A percentile compares a stretch with the other conserved stretches of the same genome.
phyloP scores from a whole-genome alignment of 2,329 filamentous ascomycete species.

The Colletotrichum salicis region DNA sequence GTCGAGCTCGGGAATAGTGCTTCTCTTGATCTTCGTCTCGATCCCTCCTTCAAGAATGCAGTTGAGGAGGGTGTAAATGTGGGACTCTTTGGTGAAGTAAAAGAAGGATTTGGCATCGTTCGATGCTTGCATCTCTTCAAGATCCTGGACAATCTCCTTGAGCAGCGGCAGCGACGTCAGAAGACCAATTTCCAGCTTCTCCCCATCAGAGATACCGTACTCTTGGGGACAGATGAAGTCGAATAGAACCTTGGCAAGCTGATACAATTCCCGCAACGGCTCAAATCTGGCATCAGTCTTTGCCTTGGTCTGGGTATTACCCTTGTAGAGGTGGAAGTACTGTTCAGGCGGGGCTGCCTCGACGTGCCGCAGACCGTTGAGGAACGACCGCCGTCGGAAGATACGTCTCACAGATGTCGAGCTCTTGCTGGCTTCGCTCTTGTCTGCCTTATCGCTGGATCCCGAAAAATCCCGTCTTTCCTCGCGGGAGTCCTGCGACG shows the following conservation, averaged over 20 bases:
- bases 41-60: conserved; percentile 98
- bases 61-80: conserved; percentile 97
- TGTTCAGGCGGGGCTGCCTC: conserved; percentile 71
- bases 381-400: conserved; percentile 70
- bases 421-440: conserved; percentile 46
- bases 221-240: conserved; percentile 99
- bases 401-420: conserved; percentile 56
- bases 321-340: conserved; percentile 92
- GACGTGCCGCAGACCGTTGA: conserved; percentile 61
- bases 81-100: conserved; percentile 99
- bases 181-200: conserved; percentile 98
- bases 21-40: conserved; percentile 94
- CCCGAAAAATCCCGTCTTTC: conserved; percentile 46
- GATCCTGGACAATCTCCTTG: conserved; percentile 95
- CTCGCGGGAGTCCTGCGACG: conserved; percentile 50
- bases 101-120: conserved; percentile 95
- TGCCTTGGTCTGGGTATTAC: conserved; percentile 76
- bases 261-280: conserved; percentile 91
- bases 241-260: conserved; percentile 92
- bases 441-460: conserved; percentile 53
- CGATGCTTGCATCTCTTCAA: conserved; percentile 96
- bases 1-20: conserved; percentile 95
- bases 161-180: conserved; percentile 92
- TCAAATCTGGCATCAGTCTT: conserved; percentile 88
- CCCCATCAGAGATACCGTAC: conserved; percentile 93